phyloP scores from a whole-genome alignment of 345 rosid species.

The Citrus trifoliata region DNA sequence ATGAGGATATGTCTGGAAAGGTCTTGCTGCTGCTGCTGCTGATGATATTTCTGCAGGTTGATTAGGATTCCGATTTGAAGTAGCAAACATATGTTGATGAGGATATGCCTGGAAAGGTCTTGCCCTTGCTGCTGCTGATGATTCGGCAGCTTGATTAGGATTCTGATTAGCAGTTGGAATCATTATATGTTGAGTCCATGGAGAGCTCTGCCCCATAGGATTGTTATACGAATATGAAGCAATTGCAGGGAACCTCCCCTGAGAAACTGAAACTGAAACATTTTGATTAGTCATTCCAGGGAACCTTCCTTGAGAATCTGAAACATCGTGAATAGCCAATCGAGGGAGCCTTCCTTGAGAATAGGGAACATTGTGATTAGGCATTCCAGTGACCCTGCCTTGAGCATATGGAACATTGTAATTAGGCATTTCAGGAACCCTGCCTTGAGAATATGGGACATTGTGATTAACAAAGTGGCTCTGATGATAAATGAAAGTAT shows the following conservation, averaged over 20 bases:
- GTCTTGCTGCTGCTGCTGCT: neutral
- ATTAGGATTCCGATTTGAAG: neutral
- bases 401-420: neutral
- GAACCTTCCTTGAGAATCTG: neutral
- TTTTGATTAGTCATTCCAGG: too few species aligned
- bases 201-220: neutral
- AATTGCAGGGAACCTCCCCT: neutral
- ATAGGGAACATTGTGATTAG: too few species aligned
- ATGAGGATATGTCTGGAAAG: neutral
- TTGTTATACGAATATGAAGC: neutral
- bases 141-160: neutral
- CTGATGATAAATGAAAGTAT: neutral
- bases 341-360: neutral
- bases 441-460: neutral
- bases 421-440: neutral
- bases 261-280: too few species aligned
- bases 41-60: neutral
- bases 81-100: neutral
- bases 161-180: neutral
- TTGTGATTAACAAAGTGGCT: neutral
- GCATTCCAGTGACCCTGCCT: neutral
- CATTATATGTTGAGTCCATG: neutral
- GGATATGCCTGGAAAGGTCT: neutral
- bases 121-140: neutral
- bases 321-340: neutral